A percentile compares a stretch with the other conserved stretches of the same genome.
Evolutionary conservation across 1,139 yeast genomes (phyloP).

Genomic region (Ogataea hybrid): DNA sequence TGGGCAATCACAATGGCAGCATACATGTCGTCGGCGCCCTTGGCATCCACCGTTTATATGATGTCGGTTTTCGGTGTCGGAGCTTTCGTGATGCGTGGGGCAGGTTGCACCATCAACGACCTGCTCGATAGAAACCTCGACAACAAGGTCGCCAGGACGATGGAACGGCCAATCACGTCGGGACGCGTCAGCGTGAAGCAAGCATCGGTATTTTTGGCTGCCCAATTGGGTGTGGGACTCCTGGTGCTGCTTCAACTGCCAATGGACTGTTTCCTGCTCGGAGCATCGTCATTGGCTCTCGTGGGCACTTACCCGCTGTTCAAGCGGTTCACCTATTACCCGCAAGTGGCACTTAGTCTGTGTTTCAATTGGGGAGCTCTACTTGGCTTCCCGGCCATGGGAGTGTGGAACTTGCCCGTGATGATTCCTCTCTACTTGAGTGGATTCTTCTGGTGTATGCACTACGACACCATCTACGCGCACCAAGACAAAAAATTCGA

Average conservation of each 20-base stretch:
- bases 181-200: conserved; percentile 72
- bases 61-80: conserved; percentile 75
- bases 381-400: conserved; percentile 95
- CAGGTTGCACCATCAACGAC: conserved; percentile 96
- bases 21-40: conserved; percentile 63
- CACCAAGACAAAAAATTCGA: conserved; percentile 95
- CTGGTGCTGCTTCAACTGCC: conserved; percentile 74
- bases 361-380: conserved; percentile 96
- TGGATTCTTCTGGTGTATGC: conserved; percentile 89
- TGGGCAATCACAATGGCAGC: conserved; percentile 92
- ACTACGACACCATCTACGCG: conserved; percentile 94
- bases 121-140: conserved; percentile 81
- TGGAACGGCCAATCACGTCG: conserved; percentile 87
- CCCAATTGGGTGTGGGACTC: conserved; percentile 75
- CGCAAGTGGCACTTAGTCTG: conserved; percentile 77
- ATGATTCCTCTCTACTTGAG: conserved; percentile 78
- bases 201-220: conserved; percentile 73
- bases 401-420: conserved; percentile 69
- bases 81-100: conserved; percentile 91
- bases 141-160: conserved; percentile 80
- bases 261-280: conserved; percentile 74
- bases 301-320: conserved; percentile 89
- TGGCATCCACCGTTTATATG: conserved; percentile 57
- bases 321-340: conserved; percentile 92
- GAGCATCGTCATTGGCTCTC: conserved; percentile 75